Conservation (phyloP, 1,284 basidiomycete species). For the Ustilago sp. region DNA sequence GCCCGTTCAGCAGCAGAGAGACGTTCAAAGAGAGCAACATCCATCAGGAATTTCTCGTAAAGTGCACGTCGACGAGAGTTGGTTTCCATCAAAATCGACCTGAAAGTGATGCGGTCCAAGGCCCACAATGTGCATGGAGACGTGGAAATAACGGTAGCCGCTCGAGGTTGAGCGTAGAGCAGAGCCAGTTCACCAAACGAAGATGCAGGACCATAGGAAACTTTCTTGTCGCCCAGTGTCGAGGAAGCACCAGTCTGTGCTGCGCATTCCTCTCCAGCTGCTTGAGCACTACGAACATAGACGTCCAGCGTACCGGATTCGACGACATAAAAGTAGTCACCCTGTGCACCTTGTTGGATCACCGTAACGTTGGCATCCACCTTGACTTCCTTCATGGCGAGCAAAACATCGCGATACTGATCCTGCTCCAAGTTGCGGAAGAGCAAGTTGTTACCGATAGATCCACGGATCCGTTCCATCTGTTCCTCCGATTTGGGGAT, state of each 20-base stretch:
- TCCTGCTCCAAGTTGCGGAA: slow-evolving; percentile 97
- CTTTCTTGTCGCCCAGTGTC: slow-evolving; percentile 66
- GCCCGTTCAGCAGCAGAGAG: slow-evolving; percentile 88
- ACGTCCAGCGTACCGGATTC: slow-evolving; percentile 89
- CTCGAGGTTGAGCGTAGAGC: slow-evolving; percentile 97
- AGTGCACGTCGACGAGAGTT: slow-evolving; percentile 81
- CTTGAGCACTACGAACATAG: slow-evolving; percentile 75
- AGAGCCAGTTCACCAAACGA: slow-evolving; percentile 96
- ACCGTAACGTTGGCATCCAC: slow-evolving; percentile 82
- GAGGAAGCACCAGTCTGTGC: slow-evolving; percentile 47
- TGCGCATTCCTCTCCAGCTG: slow-evolving; percentile 35
- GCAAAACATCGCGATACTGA: slow-evolving; percentile 89
- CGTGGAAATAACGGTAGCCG: slow-evolving; percentile 89
- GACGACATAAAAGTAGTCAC: slow-evolving; percentile 97
- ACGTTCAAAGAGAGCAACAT: slow-evolving; percentile 88
- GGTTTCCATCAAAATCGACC: slow-evolving; percentile 82
- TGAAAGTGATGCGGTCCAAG: slow-evolving; percentile 95
- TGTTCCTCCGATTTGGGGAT: slow-evolving; percentile 84
- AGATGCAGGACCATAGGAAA: slow-evolving; percentile 84
- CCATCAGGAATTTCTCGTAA: slow-evolving; percentile 93
- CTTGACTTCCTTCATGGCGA: slow-evolving; percentile 91
- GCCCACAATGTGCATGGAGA: slow-evolving; percentile 89
- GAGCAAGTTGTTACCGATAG: slow-evolving; percentile 89
- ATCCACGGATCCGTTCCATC: slow-evolving; percentile 84
- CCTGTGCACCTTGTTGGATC: slow-evolving; percentile 95